These are phyloP conservation scores for Daldinia childiae DNA, from an alignment of 495 filamentous ascomycete genomes.

Conservation along the genomic window DNA sequence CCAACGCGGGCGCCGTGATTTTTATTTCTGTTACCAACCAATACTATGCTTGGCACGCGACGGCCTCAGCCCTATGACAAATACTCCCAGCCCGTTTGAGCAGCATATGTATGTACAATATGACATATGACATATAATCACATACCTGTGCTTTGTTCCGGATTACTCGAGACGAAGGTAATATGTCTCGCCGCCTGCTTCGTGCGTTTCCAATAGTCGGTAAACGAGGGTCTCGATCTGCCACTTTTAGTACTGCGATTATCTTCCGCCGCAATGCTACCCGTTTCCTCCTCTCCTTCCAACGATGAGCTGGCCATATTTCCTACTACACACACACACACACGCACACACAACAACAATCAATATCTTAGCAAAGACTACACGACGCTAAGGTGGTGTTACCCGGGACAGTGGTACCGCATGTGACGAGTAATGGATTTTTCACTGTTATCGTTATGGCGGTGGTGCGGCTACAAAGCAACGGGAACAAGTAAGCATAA, in stretches of 20 bases:
- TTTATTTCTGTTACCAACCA: constrained; percentile 17
- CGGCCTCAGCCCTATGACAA: constrained; percentile 37
- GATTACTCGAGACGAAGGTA: constrained; percentile 49
- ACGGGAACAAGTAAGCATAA: neutral
- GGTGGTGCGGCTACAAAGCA: neutral
- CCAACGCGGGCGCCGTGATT: neutral
- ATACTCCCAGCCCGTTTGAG: constrained; percentile 16
- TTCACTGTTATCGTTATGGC: neutral
- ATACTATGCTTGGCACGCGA: constrained; percentile 20
- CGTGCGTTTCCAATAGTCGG: constrained; percentile 50
- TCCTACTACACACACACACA: no score
- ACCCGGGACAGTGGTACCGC: neutral
- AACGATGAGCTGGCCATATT: constrained; percentile 18
- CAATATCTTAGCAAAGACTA: neutral
- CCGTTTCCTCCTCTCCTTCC: constrained; percentile 22
- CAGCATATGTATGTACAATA: neutral
- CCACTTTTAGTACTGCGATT: neutral
- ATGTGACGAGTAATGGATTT: no score
- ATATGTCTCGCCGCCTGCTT: constrained; percentile 45
- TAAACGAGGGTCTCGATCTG: constrained; percentile 48
- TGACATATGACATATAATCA: constrained; percentile 4
- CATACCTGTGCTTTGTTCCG: constrained; percentile 39
- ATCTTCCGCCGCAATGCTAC: constrained; percentile 3
- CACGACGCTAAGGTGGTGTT: constrained; percentile 7
- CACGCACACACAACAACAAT: neutral